These are phyloP conservation scores for Pyronema omphalodes DNA, from an alignment of 495 filamentous ascomycete species.

Conservation along the genomic window DNA sequence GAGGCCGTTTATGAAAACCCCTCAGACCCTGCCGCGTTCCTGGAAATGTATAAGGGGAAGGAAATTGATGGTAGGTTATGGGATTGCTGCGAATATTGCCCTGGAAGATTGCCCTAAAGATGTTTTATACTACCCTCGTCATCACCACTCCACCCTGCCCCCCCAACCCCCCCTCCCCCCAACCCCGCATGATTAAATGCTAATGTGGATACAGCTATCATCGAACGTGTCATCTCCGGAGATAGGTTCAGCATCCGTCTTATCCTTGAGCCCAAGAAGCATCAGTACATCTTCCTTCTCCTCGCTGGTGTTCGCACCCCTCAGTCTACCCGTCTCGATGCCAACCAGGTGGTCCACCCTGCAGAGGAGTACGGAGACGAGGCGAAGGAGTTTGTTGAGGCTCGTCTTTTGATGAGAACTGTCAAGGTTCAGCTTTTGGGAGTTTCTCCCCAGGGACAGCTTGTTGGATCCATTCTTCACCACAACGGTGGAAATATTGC, in stretches of 20 bases:
- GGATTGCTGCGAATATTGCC: neutral
- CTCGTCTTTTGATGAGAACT: conserved; percentile 64
- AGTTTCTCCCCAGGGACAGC: conserved; percentile 65
- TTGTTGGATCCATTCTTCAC: conserved; percentile 65
- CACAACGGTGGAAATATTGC: conserved; percentile 65
- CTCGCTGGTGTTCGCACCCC: conserved; percentile 79
- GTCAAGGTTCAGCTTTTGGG: conserved; percentile 67
- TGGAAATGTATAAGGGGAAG: conserved; percentile 60
- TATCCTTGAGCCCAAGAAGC: conserved; percentile 52
- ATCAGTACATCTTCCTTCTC: conserved; percentile 66
- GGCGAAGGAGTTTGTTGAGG: conserved; percentile 69
- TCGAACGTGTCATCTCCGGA: conserved; percentile 79
- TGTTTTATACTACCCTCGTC: too few relatives aligned
- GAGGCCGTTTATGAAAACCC: conserved; percentile 58
- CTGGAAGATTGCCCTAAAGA: neutral
- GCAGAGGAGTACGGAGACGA: conserved; percentile 79
- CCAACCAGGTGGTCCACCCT: conserved; percentile 58
- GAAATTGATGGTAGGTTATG: conserved; percentile 41
- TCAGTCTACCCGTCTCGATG: conserved; percentile 59
- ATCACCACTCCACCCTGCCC: too few relatives aligned
- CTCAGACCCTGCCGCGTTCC: conserved; percentile 48
- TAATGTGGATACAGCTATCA: conserved; percentile 29
- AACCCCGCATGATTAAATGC: neutral
- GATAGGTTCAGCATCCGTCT: conserved; percentile 79
- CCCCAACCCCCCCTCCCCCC: too few relatives aligned